These are phyloP conservation scores for Emergomyces africanus DNA, from an alignment of 2,329 filamentous ascomycete species.

Conservation along the genomic window DNA sequence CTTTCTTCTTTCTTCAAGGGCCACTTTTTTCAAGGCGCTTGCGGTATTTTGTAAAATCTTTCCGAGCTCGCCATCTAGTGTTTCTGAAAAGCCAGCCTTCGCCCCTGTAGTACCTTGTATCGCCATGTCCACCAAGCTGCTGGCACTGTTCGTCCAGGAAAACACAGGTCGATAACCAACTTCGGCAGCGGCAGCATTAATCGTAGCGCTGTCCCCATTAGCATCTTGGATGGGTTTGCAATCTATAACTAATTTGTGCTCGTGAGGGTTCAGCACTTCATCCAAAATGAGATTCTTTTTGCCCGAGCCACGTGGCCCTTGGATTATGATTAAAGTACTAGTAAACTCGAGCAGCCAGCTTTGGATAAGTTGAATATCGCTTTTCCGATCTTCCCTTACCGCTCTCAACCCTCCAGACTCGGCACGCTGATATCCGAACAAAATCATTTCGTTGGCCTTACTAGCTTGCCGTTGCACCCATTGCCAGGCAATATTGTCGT, in stretches of 20 bases:
- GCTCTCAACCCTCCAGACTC: constrained; percentile 60
- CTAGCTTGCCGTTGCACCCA: constrained; percentile 62
- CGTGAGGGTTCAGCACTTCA: constrained; percentile 62
- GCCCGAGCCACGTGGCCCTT: constrained; percentile 81
- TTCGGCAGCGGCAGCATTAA: constrained; percentile 63
- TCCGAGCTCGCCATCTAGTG: constrained; percentile 71
- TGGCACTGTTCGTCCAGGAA: constrained; percentile 91
- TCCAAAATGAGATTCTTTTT: constrained; percentile 81
- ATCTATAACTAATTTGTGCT: constrained; percentile 73
- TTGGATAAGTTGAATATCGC: constrained; percentile 67
- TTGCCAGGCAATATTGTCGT: constrained; percentile 58
- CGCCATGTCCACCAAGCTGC: constrained; percentile 81
- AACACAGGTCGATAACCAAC: constrained; percentile 92
- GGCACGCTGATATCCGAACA: constrained; percentile 30
- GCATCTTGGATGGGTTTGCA: constrained; percentile 91
- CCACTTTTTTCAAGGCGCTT: constrained; percentile 63
- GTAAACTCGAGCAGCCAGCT: constrained; percentile 79
- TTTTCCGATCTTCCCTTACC: constrained; percentile 77
- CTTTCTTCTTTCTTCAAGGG: constrained; percentile 55
- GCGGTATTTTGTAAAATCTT: constrained; percentile 84
- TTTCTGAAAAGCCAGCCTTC: constrained; percentile 90
- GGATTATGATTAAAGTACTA: constrained; percentile 87
- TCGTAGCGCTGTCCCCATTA: constrained; percentile 73
- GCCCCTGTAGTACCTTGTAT: constrained; percentile 89
- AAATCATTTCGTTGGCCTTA: constrained; percentile 32